These are phyloP conservation scores for Ruellia speciosa DNA, from an alignment of 305 asterid genomes.

Conservation along the genomic window DNA sequence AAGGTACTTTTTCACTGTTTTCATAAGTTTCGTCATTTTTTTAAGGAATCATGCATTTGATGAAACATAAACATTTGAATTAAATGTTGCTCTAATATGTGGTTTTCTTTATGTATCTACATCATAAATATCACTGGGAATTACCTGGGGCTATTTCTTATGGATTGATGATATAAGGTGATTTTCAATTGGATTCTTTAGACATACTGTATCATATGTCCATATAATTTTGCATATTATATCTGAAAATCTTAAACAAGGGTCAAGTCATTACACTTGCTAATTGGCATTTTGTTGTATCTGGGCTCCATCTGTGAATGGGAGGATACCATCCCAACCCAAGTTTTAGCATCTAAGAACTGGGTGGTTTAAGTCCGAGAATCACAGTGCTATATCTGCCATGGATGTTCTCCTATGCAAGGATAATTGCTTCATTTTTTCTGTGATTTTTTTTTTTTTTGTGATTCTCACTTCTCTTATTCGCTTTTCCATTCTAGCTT, in stretches of 20 bases:
- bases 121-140: background rate
- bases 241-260: background rate
- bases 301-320: constrained; percentile 13
- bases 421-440: background rate
- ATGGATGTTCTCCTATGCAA: too few species aligned
- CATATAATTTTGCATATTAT: constrained; percentile 1
- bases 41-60: constrained; percentile 12
- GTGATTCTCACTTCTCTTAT: constrained; percentile 3
- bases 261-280: too few species aligned
- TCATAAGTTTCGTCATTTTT: constrained; percentile 18
- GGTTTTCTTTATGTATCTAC: background rate
- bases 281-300: constrained; percentile 13
- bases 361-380: too few species aligned
- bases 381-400: too few species aligned
- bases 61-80: constrained; percentile 8
- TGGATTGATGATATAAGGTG: constrained; percentile 13
- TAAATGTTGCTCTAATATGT: constrained; percentile 7
- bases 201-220: constrained; percentile 9
- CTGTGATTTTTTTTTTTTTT: background rate
- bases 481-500: constrained; percentile 41
- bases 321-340: constrained; percentile 8
- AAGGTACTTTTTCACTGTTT: constrained; percentile 42
- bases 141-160: constrained; percentile 6
- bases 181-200: constrained; percentile 11
- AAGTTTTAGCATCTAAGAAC: too few species aligned